Percentiles rank a stretch among this genome's conserved stretches.
phyloP scores from a whole-genome alignment of 2,329 filamentous ascomycete species.

The Harringtonia lauricola region DNA sequence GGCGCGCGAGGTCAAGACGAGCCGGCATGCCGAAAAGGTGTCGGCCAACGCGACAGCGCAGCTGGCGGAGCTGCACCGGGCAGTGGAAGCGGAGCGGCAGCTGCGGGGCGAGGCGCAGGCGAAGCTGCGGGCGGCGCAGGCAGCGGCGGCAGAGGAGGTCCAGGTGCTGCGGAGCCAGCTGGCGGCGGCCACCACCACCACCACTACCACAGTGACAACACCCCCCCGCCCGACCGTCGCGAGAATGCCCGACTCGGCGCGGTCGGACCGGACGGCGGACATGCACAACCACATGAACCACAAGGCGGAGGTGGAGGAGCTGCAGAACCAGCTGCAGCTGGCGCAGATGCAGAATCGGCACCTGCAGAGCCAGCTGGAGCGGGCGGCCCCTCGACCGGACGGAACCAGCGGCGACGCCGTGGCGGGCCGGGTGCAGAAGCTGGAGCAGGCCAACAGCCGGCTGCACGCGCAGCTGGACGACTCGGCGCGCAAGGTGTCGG shows the following conservation, averaged over 20 bases:
- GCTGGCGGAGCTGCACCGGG: constrained; percentile 79
- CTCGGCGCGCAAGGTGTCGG: constrained; percentile 83
- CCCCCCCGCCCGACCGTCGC: constrained; percentile 59
- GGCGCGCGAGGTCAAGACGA: constrained; percentile 78
- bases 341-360: constrained; percentile 93
- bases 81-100: constrained; percentile 82
- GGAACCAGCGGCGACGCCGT: constrained; percentile 30
- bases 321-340: constrained; percentile 90
- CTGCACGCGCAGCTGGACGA: constrained; percentile 93
- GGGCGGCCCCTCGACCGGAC: constrained; percentile 51
- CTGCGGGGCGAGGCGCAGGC: constrained; percentile 74
- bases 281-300: constrained; percentile 82
- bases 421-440: constrained; percentile 63
- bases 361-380: constrained; percentile 76
- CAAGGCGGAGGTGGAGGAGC: constrained; percentile 78
- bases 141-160: constrained; percentile 66
- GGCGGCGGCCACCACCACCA: constrained; percentile 32
- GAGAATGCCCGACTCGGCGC: constrained; percentile 56
- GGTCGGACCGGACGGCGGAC: constrained; percentile 78
- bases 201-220: constrained; percentile 34
- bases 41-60: constrained; percentile 72
- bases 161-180: constrained; percentile 55
- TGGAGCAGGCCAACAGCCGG: constrained; percentile 84
- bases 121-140: constrained; percentile 72
- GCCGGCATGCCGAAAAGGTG: constrained; percentile 79